Evolutionary conservation across 441 rosid species (phyloP).

Genomic region (Syzygium syzygioides): DNA sequence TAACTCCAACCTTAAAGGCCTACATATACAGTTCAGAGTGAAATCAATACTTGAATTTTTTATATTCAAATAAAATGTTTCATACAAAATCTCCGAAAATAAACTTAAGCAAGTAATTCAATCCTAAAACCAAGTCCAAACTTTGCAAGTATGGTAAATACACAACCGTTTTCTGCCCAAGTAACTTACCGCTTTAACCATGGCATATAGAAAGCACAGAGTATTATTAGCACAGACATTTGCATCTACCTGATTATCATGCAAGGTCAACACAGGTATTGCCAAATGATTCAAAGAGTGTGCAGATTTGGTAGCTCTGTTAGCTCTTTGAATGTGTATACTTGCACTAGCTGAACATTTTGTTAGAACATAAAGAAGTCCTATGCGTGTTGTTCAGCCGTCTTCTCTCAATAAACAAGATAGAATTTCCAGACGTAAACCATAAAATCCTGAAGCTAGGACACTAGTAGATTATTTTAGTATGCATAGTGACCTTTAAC

Average conservation of each 20-base stretch:
- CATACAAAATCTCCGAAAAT: background rate
- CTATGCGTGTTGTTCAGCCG: background rate
- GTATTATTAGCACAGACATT: background rate
- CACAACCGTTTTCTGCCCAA: background rate
- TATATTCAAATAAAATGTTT: background rate
- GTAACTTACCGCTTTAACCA: background rate
- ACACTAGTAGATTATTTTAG: background rate
- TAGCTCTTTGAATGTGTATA: background rate
- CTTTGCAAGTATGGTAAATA: background rate
- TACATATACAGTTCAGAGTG: constrained; percentile 14
- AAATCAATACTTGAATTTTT: background rate
- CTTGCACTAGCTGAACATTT: background rate
- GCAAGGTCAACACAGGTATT: background rate
- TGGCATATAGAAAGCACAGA: background rate
- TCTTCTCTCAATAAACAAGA: background rate
- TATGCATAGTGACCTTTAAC: background rate
- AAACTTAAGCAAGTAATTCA: background rate
- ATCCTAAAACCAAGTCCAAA: background rate
- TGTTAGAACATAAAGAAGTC: background rate
- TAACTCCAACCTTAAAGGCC: constrained; percentile 84
- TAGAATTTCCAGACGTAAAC: background rate
- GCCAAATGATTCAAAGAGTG: background rate
- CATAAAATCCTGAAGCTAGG: background rate
- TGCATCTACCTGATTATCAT: background rate
- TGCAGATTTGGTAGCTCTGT: background rate